These are phyloP conservation scores for Leucaena leucocephala DNA, from an alignment of 306 rosid species.

Conservation along the genomic window DNA sequence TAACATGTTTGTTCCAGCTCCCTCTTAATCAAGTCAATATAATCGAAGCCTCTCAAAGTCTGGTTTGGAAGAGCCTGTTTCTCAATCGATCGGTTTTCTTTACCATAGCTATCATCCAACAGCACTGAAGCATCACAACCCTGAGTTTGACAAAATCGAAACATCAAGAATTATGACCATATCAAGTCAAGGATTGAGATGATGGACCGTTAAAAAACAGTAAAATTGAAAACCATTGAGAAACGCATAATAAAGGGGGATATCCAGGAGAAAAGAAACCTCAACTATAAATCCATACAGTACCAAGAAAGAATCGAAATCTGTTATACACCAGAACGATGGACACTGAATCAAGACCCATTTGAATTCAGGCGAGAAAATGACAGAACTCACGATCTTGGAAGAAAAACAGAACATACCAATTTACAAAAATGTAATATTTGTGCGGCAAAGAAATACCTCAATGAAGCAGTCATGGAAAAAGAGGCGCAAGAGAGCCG, in stretches of 20 bases:
- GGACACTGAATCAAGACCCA: not conserved
- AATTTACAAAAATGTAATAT: not conserved
- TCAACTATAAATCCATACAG: not conserved
- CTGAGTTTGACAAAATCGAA: constrained; percentile 29
- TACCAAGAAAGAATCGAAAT: not conserved
- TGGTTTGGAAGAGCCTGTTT: too few species aligned
- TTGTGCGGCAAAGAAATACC: constrained; percentile 36
- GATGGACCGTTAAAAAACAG: not conserved
- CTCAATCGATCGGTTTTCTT: too few species aligned
- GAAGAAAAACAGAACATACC: constrained; percentile 2
- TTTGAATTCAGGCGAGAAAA: not conserved
- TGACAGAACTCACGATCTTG: not conserved
- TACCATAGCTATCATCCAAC: constrained; percentile 56
- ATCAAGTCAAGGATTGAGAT: not conserved
- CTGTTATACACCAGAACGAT: not conserved
- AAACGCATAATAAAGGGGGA: not conserved
- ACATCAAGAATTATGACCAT: constrained; percentile 8
- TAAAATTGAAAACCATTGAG: constrained; percentile 1
- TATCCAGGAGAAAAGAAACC: too few species aligned
- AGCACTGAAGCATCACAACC: constrained; percentile 63
- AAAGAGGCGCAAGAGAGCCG: constrained; percentile 80
- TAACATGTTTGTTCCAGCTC: too few species aligned
- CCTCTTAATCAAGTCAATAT: too few species aligned
- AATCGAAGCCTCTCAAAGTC: too few species aligned
- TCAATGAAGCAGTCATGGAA: constrained; percentile 90